Evolutionary conservation across 2,329 filamentous ascomycete species (phyloP), one percentile per base, ranked within the genome.

Genomic region (Phyllosticta citriasiana): DNA sequence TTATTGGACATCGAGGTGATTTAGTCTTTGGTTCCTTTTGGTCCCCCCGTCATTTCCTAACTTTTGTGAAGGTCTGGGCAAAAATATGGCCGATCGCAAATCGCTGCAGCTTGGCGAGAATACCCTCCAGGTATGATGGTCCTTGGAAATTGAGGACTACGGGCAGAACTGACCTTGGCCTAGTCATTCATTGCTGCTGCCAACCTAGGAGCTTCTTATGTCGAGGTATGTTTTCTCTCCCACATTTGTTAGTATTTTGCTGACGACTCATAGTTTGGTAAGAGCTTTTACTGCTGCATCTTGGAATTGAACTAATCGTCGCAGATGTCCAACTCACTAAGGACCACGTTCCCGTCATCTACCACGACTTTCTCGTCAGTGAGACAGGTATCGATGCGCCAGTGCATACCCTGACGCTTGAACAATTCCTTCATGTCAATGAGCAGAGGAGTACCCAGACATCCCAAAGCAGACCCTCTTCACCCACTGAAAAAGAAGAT

Each of bases 331-430:
- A 99, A 72, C 79, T 99, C 50, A 99, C 94, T n/a, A 99, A 99
- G 71, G 94, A 99, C 71, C 91, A 95, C 68, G 91, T 99, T 1
- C 94, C 94, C 0, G 93, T 99, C 66, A 96, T 99, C 68, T 99
- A 99, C 71, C 94, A 99, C 71, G 94, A 99, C 73, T 99, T 99
- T 70, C 80, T 99, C 14, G 94, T 99, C 72, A 96, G 91, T 71
- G 94, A 99, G 76, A 99, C 94, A 0, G 94, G 95, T 9, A 94
- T 97, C 59, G 94, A 99, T 70, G 95, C 94, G 0, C 94, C 95
- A 0, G 93, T 99, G 1, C 94, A 99, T 71, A 96, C 91, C 0
- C 79, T 99, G 65, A 99, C 94, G 0, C 78, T 97, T 3, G 93
- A 99, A 70, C 94, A 97, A 58, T 99, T 99, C 71, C 81, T 97